Conservation (phyloP, 1,284 basidiomycete species). For the Dichomitus squalens region DNA sequence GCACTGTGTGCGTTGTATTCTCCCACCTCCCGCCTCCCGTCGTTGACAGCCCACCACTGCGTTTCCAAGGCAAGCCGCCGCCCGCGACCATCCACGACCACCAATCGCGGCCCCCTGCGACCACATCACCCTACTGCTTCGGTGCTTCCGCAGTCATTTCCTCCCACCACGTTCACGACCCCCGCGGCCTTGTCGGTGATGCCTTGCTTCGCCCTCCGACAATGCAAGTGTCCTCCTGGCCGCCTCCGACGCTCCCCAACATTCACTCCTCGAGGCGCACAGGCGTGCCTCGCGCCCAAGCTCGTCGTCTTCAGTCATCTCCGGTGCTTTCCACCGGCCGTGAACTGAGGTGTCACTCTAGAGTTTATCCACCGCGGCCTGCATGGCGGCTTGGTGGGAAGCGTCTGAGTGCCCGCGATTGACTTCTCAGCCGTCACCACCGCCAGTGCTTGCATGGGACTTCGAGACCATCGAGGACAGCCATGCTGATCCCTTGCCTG, state of each 20-base stretch:
- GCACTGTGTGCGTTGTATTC: background rate
- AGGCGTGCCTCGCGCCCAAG: background rate
- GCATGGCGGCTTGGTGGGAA: background rate
- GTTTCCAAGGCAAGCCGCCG: conserved; percentile 5
- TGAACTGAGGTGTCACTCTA: background rate
- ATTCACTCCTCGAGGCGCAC: background rate
- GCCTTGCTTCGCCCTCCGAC: background rate
- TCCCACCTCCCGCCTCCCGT: background rate
- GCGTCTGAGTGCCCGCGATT: background rate
- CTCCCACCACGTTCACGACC: background rate
- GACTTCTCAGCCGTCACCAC: background rate
- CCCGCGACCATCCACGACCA: background rate
- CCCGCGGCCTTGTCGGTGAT: background rate
- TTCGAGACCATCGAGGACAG: background rate
- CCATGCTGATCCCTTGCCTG: background rate
- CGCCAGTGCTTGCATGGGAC: background rate
- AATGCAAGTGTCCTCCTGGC: background rate
- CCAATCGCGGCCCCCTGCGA: background rate
- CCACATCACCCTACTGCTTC: background rate
- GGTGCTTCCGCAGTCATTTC: background rate
- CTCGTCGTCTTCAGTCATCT: background rate
- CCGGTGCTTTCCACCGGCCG: background rate
- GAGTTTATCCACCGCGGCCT: too few species aligned
- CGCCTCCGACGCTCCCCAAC: background rate
- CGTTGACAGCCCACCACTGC: background rate